Evolutionary conservation across 1,139 yeast species (phyloP), one percentile per base, ranked within the genome.

Genomic region (Magnusiomyces paraingens): DNA sequence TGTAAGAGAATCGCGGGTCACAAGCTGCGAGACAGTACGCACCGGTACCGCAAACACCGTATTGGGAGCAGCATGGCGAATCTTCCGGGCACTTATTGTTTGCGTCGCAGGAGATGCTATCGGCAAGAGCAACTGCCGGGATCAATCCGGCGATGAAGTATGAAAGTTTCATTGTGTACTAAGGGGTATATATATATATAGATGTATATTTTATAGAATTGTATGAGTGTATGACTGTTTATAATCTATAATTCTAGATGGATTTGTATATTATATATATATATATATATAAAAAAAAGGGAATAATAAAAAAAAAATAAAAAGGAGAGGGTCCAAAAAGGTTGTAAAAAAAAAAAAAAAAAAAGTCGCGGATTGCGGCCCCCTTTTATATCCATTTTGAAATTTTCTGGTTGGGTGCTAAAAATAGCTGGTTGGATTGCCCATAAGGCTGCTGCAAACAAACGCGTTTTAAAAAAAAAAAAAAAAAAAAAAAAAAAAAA

Each of bases 1-100:
- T 79, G 70, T 67, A 84, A 0, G 94, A 86, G 65, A 66, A 79
- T 62, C 82, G 72, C 47, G 86, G 81, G 68, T 86, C 88, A 70
- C 95, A 87, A 15, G 95, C 93, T 50, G 89, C 91, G 51, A 89
- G 74, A 73, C 96, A 89, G 67, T 78, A 74, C 2, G 83, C 73
- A 1, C 96, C 96, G 15, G 84, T 77, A 54, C 96, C 96, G 75
- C 96, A 89, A n/a, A 72, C 74, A 40, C 95, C 95, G 63, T 81
- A 86, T 61, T 83, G 88, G 20, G 90, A 83, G 67, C 96, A 89
- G 67, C 96, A 89, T 48, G 96, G 96, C 53, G 70, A 62, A 45
- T 75, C 77, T 61, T 80, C 78, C 0, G 96, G 96, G 70, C 96
- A 89, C 12, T 70, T 65, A n/a, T 62, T 58, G 15, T 76, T 69